Percentiles rank a stretch among this genome's conserved stretches.
These are phyloP conservation scores for Bryoerythrophyllum caledonicum DNA, from an alignment of 225 moss, liverwort and hornwort genomes.

Conservation along the genomic window DNA sequence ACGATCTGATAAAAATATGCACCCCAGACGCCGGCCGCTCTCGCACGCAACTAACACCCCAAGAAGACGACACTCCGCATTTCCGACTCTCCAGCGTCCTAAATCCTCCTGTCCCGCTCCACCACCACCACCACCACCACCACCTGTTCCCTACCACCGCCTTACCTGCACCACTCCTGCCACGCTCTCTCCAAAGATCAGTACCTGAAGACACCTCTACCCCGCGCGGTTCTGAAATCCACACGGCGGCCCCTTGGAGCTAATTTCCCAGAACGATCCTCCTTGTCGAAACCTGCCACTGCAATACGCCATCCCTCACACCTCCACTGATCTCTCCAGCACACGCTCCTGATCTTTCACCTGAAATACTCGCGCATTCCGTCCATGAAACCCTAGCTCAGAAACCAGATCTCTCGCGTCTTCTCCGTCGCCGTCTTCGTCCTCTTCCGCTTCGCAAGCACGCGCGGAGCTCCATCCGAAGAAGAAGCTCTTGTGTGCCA, in stretches of 20 bases:
- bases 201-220: slow-evolving; percentile 22
- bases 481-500: not conserved
- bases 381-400: not conserved
- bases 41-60: slow-evolving; percentile 23
- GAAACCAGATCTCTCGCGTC: not conserved
- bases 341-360: not conserved
- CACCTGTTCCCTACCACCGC: slow-evolving; percentile 21
- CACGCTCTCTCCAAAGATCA: too few relatives aligned
- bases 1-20: slow-evolving; percentile 33
- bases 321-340: not conserved
- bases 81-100: slow-evolving; percentile 29
- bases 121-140: slow-evolving; percentile 11
- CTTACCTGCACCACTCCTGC: slow-evolving; percentile 41
- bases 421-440: not conserved
- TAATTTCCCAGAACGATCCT: slow-evolving; percentile 38
- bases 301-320: slow-evolving; percentile 46
- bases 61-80: slow-evolving; percentile 22
- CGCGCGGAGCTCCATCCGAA: not conserved
- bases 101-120: slow-evolving; percentile 24
- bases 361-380: not conserved
- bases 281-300: slow-evolving; percentile 46
- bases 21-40: slow-evolving; percentile 16
- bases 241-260: slow-evolving; percentile 43
- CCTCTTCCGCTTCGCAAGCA: not conserved
- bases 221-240: slow-evolving; percentile 36